A percentile compares a stretch with the other conserved stretches of the same genome.
phyloP scores from a whole-genome alignment of 2,329 filamentous ascomycete species.

The Arthrobotrys sphaeroides region DNA sequence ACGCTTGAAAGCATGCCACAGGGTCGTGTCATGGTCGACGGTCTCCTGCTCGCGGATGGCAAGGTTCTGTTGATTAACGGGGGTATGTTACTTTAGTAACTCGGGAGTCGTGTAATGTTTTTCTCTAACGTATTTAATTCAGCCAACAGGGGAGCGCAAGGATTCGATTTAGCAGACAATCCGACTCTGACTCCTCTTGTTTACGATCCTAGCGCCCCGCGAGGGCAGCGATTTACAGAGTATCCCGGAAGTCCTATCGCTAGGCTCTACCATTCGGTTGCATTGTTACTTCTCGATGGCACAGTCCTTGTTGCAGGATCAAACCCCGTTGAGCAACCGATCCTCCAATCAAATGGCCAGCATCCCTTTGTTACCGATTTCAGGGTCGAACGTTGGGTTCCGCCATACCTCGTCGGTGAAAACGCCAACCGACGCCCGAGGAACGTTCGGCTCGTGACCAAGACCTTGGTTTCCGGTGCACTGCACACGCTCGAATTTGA shows the following conservation, averaged over 20 bases:
- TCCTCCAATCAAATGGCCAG: slow-evolving; percentile 63
- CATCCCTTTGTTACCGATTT: slow-evolving; percentile 70
- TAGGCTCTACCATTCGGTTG: slow-evolving; percentile 71
- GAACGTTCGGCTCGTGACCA: slow-evolving; percentile 64
- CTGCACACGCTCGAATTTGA: slow-evolving; percentile 66
- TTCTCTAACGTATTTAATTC: background rate
- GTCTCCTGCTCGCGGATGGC: slow-evolving; percentile 69
- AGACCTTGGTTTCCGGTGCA: slow-evolving; percentile 63
- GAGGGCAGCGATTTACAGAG: slow-evolving; percentile 65
- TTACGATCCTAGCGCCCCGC: slow-evolving; percentile 67
- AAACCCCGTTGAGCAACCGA: slow-evolving; percentile 70
- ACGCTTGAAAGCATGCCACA: slow-evolving; percentile 70
- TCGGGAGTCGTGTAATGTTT: too few relatives aligned
- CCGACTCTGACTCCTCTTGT: slow-evolving; percentile 69
- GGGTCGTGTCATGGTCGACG: slow-evolving; percentile 70
- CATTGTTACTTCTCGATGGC: slow-evolving; percentile 69
- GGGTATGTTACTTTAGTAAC: slow-evolving; percentile 56
- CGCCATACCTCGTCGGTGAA: slow-evolving; percentile 68
- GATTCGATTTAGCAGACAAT: slow-evolving; percentile 68
- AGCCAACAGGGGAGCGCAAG: slow-evolving; percentile 68
- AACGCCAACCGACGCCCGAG: slow-evolving; percentile 65
- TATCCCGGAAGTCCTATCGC: slow-evolving; percentile 63
- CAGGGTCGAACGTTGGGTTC: slow-evolving; percentile 71
- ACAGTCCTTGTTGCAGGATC: slow-evolving; percentile 70
- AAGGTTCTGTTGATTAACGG: slow-evolving; percentile 71